phyloP scores from a whole-genome alignment of 495 filamentous ascomycete species.

The Talaromyces proteolyticus region DNA sequence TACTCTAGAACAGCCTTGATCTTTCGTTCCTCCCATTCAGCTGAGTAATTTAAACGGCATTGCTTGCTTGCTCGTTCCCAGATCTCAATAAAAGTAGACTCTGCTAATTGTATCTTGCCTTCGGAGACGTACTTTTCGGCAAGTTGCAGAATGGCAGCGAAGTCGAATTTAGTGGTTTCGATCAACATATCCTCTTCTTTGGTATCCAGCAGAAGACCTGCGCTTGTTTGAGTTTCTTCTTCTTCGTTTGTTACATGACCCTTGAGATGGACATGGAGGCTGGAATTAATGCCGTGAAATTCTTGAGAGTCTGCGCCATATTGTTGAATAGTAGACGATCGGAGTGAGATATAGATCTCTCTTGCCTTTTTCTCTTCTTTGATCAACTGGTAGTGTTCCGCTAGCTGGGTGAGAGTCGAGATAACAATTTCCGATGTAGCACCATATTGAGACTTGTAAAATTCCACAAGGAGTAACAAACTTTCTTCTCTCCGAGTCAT shows the following conservation, averaged over 20 bases:
- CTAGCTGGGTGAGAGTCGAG: slow-evolving; percentile 18
- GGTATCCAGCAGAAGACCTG: slow-evolving; percentile 10
- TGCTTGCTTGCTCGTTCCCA: slow-evolving; percentile 29
- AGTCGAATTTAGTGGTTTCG: slow-evolving; percentile 15
- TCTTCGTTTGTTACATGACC: slow-evolving; percentile 17
- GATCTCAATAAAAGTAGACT: slow-evolving; percentile 26
- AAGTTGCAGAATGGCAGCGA: slow-evolving; percentile 13
- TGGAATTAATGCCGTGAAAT: slow-evolving; percentile 9
- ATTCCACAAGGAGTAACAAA: slow-evolving; percentile 24
- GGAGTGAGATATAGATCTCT: slow-evolving; percentile 8
- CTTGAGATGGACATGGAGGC: slow-evolving; percentile 20
- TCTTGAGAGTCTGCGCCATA: slow-evolving; percentile 5
- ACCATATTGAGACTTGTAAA: slow-evolving; percentile 31
- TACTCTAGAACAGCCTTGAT: slow-evolving; percentile 21
- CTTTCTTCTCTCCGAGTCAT: slow-evolving; percentile 27
- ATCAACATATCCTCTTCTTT: slow-evolving; percentile 18
- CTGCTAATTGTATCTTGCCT: slow-evolving; percentile 17
- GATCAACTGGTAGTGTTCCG: slow-evolving; percentile 27
- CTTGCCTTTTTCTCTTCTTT: slow-evolving; percentile 14
- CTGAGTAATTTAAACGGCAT: slow-evolving; percentile 21
- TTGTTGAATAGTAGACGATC: slow-evolving; percentile 3
- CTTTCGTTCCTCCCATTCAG: slow-evolving; percentile 25
- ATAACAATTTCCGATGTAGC: slow-evolving; percentile 23
- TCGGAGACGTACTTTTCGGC: slow-evolving; percentile 17
- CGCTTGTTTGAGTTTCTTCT: slow-evolving; percentile 8